Evolutionary conservation across 2,329 filamentous ascomycete genomes (phyloP), one percentile per base, ranked within the genome.

Genomic region (Fusarium nelsonii): DNA sequence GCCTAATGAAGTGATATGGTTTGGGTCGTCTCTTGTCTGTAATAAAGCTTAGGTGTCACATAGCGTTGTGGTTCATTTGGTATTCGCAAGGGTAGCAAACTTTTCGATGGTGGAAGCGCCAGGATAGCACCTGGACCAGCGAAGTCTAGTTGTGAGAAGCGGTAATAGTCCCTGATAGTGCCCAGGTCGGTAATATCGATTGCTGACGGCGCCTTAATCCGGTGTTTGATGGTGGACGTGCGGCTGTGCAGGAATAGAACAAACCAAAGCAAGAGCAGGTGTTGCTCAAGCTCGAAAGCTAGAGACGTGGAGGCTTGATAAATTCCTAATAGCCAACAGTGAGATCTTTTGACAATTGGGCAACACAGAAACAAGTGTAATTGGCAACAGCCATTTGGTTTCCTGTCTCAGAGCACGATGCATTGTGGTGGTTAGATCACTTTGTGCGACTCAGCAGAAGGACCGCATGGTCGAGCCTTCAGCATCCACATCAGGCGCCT

Each of bases 381-480:
- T 65, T 73, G 57, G 71, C 67, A 70, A 72, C 68, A 68, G 53
- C 70, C 63, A 36, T 71, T 73, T 49, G 45, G 53, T 53, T 50
- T 58, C 37, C 32, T 62, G 56, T 67, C 56, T 61, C 61, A 46
- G 52, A 65, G 55, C 60, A 71, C 64, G 64, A 53, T 56, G 45
- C 49, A 61, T 58, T 55, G 62, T 57, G 53, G 45, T 57, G 49
- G 53, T 48, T 60, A 58, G 58, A 62, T 65, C 60, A 61, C 64
- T 50, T 48, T 64, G 65, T 64, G 55, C 65, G 62, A 68, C 71
- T 64, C 49, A 69, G 30, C 23, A 60, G 28, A 69, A 54, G 53
- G 52, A 39, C 49, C 54, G 56, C 60, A 53, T 53, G 46, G 23
- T 20, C 37, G 57, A 64, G 59, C 20, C 43, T 58, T 39, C 50